Conservation (phyloP, 2,329 filamentous ascomycete genomes). For the Colletotrichum tabaci region DNA sequence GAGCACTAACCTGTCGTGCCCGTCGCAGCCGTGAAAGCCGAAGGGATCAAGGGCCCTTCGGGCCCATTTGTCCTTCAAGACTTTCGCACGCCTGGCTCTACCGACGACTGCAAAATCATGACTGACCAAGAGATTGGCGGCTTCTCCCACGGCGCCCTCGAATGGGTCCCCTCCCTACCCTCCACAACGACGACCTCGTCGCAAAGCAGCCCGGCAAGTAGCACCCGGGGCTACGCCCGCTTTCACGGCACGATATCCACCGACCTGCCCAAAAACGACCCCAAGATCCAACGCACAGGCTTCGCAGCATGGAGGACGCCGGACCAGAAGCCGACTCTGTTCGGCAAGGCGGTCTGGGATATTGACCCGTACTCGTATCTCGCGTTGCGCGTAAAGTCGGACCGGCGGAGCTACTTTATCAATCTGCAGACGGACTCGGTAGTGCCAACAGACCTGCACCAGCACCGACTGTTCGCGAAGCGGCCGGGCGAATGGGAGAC, state of each 20-base stretch:
- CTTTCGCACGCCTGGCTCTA: constrained; percentile 68
- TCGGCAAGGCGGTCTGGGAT: constrained; percentile 89
- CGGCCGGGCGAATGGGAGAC: constrained; percentile 94
- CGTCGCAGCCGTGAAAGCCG: constrained; percentile 74
- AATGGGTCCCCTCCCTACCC: constrained; percentile 65
- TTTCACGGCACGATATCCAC: constrained; percentile 94
- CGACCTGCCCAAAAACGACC: constrained; percentile 80
- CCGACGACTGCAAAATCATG: constrained; percentile 80
- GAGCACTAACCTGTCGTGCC: neutral
- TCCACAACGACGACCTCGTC: constrained; percentile 37
- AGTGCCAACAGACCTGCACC: constrained; percentile 94
- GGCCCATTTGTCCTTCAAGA: constrained; percentile 75
- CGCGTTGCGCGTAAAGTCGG: constrained; percentile 89
- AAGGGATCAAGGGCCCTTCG: constrained; percentile 76
- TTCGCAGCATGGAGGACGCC: constrained; percentile 93
- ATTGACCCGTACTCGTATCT: constrained; percentile 92
- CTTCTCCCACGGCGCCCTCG: constrained; percentile 81
- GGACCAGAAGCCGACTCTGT: constrained; percentile 83
- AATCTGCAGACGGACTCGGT: constrained; percentile 97
- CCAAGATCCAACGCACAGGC: constrained; percentile 83
- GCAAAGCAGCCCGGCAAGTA: constrained; percentile 23
- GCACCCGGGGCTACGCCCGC: constrained; percentile 71
- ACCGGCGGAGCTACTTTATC: constrained; percentile 92
- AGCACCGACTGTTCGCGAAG: constrained; percentile 88
- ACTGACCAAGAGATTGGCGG: constrained; percentile 90